phyloP scores from a whole-genome alignment of 176 grass and related monocot genomes.

The Echinochloa phyllopogon region DNA sequence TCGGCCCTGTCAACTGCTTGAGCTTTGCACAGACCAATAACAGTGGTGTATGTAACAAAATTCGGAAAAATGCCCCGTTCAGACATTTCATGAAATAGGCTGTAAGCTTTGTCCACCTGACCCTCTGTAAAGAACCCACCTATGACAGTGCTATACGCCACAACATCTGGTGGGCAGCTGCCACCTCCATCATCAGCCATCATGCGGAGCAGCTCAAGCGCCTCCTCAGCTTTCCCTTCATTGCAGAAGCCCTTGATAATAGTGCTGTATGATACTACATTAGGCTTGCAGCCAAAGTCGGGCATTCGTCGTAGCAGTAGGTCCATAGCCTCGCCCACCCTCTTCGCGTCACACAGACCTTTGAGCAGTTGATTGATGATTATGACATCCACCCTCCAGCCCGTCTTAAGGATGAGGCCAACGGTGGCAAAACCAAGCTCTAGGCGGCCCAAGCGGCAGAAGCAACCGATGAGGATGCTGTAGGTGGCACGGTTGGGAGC shows the following conservation, averaged over 20 bases:
- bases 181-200: conserved; percentile 21
- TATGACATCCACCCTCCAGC: neutral
- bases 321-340: neutral
- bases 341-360: neutral
- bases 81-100: neutral
- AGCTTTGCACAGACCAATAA: conserved; percentile 33
- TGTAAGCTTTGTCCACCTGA: conserved; percentile 13
- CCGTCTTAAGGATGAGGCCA: neutral
- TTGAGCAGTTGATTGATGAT: neutral
- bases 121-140: conserved; percentile 32
- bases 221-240: conserved; percentile 10
- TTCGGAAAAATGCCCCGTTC: neutral
- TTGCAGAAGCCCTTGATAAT: conserved; percentile 41
- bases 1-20: neutral
- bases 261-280: neutral
- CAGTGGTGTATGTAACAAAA: conserved; percentile 33
- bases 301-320: neutral
- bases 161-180: neutral
- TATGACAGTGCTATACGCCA: conserved; percentile 34
- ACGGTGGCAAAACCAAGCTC: neutral
- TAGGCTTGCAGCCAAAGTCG: neutral
- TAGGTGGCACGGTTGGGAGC: neutral
- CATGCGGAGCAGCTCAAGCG: conserved; percentile 37
- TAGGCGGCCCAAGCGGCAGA: neutral
- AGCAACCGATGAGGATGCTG: neutral